Evolutionary conservation across 257 asterid species (phyloP).

Genomic region (Jasminum sambac): DNA sequence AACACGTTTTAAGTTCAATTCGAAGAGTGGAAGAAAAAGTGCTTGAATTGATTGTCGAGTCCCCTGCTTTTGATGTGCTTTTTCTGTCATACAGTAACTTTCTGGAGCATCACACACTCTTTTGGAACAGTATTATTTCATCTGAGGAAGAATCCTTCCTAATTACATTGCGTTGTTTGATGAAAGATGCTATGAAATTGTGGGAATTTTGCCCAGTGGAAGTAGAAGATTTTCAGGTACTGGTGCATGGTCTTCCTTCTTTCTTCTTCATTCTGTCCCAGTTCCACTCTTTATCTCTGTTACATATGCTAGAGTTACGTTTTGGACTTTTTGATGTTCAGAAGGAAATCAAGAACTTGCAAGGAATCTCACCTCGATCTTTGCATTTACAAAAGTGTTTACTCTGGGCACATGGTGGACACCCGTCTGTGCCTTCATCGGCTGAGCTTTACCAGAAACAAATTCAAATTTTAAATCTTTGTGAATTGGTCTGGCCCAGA

Average conservation of each 20-base stretch:
- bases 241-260: slow-evolving; percentile 28
- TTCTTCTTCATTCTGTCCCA: slow-evolving; percentile 6
- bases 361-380: slow-evolving; percentile 37
- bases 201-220: slow-evolving; percentile 51
- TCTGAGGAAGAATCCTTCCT: slow-evolving; percentile 43
- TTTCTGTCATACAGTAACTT: slow-evolving; percentile 54
- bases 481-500: slow-evolving; percentile 69
- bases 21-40: slow-evolving; percentile 59
- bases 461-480: slow-evolving; percentile 50
- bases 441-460: slow-evolving; percentile 62
- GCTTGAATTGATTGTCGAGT: slow-evolving; percentile 55
- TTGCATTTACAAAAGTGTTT: slow-evolving; percentile 58
- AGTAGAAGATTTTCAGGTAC: slow-evolving; percentile 58
- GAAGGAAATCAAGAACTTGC: slow-evolving; percentile 46
- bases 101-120: slow-evolving; percentile 72
- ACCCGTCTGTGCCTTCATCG: slow-evolving; percentile 70
- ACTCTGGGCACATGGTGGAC: slow-evolving; percentile 93
- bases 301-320: slow-evolving; percentile 8
- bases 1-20: slow-evolving; percentile 48
- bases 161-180: slow-evolving; percentile 59
- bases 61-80: slow-evolving; percentile 55
- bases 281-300: neutral
- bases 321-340: slow-evolving; percentile 31
- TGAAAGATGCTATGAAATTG: slow-evolving; percentile 53
- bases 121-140: slow-evolving; percentile 60